Base-by-base conservation (phyloP, 805 yeast species). In the Wickerhamomyces sydowiorum region DNA sequence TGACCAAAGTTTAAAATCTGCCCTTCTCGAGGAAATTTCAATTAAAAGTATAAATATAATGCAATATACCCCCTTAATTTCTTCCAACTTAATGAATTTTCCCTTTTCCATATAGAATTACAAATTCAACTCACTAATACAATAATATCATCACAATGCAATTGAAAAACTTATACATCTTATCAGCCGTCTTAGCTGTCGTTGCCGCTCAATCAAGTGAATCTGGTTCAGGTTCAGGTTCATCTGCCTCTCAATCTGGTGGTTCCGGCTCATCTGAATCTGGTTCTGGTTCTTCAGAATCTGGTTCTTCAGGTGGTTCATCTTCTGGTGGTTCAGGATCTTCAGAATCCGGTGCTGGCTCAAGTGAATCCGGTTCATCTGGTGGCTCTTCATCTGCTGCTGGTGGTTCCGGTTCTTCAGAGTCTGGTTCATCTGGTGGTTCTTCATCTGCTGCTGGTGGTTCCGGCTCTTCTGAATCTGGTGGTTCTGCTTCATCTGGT, bases 161-260 rank as follows among this genome's bases (percentile, higher is more conserved):
- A 43, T 45, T 44, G 43, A 27, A 43, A 24, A 43, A 47, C 32
- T 36, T 43, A 38, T 23, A 45, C 10, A 7, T 45, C 45, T 41
- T 48, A 27, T 39, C 37, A 21, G 39, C 51, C 40, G 42, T 43
- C 24, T 29, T 45, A 18, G 23, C 38, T 24, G 47, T 39, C 19
- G 23, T 41, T 28, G 47, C 42, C 25, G 36, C 39, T 23, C 49
- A 49, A 30, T 29, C 45, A 35, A 43, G 43, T 43, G 22, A 17
- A 28, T 28, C 45, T 31, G 39, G 43, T 43, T n/a, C n/a, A n/a
- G 17, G 14, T 18, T 17, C 33, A 8, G 21, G 33, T 30, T 20
- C 18, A 12, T 17, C 21, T 14, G 14, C 21, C 14, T 14, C 18
- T 30, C 48, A 48, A 30, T 29, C 45, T 31, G 39, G 43, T 43